Evolutionary conservation across 345 rosid species (phyloP).

Genomic region (Lagerstroemia speciosa): DNA sequence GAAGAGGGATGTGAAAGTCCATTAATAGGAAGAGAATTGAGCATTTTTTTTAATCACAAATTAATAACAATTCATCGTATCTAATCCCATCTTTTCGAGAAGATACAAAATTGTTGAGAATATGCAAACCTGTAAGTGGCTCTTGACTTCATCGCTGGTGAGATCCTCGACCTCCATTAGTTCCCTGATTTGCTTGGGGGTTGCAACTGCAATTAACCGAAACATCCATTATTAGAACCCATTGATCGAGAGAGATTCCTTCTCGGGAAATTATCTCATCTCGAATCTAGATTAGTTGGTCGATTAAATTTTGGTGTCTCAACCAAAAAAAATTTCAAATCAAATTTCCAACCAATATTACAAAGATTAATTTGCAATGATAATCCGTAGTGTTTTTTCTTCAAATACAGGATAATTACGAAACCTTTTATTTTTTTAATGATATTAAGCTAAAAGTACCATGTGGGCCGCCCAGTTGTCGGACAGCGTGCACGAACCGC

Average conservation of each 20-base stretch:
- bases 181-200: constrained; percentile 48
- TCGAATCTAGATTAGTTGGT: too few species aligned
- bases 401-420: neutral
- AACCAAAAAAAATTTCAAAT: too few species aligned
- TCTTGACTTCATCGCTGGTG: constrained; percentile 47
- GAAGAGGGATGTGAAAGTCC: too few species aligned
- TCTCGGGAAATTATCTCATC: too few species aligned
- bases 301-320: too few species aligned
- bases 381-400: neutral
- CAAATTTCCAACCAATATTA: too few species aligned
- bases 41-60: too few species aligned
- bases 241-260: too few species aligned
- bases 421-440: neutral
- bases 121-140: constrained; percentile 38
- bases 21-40: too few species aligned
- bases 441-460: constrained; percentile 2
- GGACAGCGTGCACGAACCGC: constrained; percentile 14
- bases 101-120: too few species aligned
- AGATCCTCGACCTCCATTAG: constrained; percentile 46
- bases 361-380: neutral
- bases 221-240: neutral
- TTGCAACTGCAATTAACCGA: constrained; percentile 26
- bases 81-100: too few species aligned
- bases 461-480: constrained; percentile 19
- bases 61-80: too few species aligned